Evolutionary conservation across 2,329 filamentous ascomycete genomes (phyloP).

Genomic region (Aspergillus fischeri): DNA sequence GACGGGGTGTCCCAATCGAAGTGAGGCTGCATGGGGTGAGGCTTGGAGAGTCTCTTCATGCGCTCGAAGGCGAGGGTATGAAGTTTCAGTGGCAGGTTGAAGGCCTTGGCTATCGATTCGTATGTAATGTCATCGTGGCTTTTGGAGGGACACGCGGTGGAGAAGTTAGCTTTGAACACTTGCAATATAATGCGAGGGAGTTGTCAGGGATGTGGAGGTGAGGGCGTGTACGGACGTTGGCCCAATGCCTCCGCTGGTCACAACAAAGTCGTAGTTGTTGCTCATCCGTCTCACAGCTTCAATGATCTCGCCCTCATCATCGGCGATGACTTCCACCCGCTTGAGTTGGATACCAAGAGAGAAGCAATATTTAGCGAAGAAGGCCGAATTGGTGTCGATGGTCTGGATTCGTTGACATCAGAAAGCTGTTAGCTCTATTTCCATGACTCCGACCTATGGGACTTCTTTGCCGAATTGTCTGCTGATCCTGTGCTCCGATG

Average conservation of each 20-base stretch:
- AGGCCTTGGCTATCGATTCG: slow-evolving; percentile 86
- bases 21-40: slow-evolving; percentile 65
- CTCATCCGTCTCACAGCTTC: slow-evolving; percentile 87
- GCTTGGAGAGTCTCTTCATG: slow-evolving; percentile 78
- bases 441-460: not conserved
- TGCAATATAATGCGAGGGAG: not conserved
- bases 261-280: slow-evolving; percentile 83
- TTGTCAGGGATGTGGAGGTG: not conserved
- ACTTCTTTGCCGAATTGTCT: not conserved
- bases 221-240: slow-evolving; percentile 65
- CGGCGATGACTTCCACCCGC: slow-evolving; percentile 86
- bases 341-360: slow-evolving; percentile 66
- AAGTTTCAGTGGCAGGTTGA: slow-evolving; percentile 68
- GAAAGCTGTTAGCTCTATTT: not conserved
- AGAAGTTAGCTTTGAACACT: slow-evolving; percentile 5
- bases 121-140: slow-evolving; percentile 99
- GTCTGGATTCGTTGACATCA: slow-evolving; percentile 42
- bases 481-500: not conserved
- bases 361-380: slow-evolving; percentile 64
- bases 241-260: slow-evolving; percentile 92
- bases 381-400: slow-evolving; percentile 63
- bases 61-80: slow-evolving; percentile 72
- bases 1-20: slow-evolving; percentile 85
- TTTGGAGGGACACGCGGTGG: slow-evolving; percentile 1
- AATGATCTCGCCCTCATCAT: slow-evolving; percentile 85